Evolutionary conservation across 108 stramenopile genomes (phyloP).

Genomic region (Aureococcus anophagefferens): DNA sequence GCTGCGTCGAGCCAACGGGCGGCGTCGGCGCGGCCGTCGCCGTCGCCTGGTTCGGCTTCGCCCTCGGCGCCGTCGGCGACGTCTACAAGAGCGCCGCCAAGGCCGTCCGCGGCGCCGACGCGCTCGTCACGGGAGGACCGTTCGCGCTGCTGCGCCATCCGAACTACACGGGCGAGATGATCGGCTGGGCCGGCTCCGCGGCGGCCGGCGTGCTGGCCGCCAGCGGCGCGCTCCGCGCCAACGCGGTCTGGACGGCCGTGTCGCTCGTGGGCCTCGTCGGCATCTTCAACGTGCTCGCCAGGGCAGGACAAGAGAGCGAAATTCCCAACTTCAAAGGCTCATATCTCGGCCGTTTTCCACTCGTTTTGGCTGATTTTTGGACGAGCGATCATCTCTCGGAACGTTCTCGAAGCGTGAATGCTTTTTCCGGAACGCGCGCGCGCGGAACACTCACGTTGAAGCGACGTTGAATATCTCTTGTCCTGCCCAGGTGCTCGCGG

Average conservation of each 20-base stretch:
- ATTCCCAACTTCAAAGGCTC: too few species aligned
- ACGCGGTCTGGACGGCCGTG: too few species aligned
- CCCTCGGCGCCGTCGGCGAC: conserved; percentile 62
- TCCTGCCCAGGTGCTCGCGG: too few species aligned
- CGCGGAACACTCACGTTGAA: too few species aligned
- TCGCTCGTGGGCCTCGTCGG: conserved; percentile 47
- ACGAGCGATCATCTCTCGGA: too few species aligned
- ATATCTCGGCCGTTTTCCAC: too few species aligned
- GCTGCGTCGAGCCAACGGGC: too few species aligned
- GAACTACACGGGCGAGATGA: conserved; percentile 61
- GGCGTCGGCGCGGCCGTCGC: conserved; percentile 21
- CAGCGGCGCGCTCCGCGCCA: conserved; percentile 22
- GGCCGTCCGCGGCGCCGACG: conserved; percentile 41
- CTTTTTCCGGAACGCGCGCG: too few species aligned
- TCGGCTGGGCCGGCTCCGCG: conserved; percentile 52
- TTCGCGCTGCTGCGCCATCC: conserved; percentile 57
- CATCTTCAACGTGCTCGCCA: conserved; percentile 57
- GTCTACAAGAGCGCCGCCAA: conserved; percentile 49
- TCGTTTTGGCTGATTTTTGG: too few species aligned
- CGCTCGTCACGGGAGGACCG: conserved; percentile 58
- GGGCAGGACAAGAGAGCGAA: too few species aligned
- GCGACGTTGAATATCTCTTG: too few species aligned
- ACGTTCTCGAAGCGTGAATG: too few species aligned
- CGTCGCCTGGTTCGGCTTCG: conserved; percentile 45
- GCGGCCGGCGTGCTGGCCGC: conserved; percentile 37